Base-by-base conservation (phyloP, 2,329 filamentous ascomycete species). In the Claviceps sp. region DNA sequence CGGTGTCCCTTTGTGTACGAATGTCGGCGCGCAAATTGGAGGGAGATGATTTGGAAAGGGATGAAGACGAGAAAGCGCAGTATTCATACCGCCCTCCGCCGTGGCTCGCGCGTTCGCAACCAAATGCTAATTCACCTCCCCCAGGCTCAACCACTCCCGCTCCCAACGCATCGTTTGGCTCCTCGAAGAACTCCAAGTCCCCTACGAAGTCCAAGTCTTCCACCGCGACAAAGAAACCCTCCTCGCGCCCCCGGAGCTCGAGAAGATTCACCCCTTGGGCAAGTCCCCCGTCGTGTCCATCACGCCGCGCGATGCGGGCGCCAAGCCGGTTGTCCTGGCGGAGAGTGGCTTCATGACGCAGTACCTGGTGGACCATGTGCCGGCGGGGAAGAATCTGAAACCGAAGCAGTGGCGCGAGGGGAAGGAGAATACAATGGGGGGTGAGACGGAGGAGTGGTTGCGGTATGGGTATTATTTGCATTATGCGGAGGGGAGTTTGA, bases 111-210 rank as follows among this genome's bases (percentile, higher is more conserved):
- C 9, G 3, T 20, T 24, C 22, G 9, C 5, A 7, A 43, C 20
- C 20, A 24, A 24, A 16, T 13, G 41, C 41, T 43, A 24, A 43
- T 3, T 6, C 11, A 34, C 37, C 14, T 5, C 30, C 14, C 20
- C n/a, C 58, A 94, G 88, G 88, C 84, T 95, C 55, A 79, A 91
- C 60, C 74, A 85, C 59, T 94, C 88, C 52, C 85, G 89, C 59
- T 81, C 86, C 13, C 87, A 94, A 67, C 82, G 87, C 56, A 85
- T 91, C 54, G 72, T 93, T 45, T 95, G 87, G 86, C 81, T 95
- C 6, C 78, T 95, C 44, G 86, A 93, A 65, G 88, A 91, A 67
- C 81, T 93, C 55, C 76, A 85, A 44, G 67, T 95, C 37, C 76
- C 84, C 30, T 95, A 95, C 68, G 80, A 90, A 55, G 70, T 96